Evolutionary conservation across 345 rosid genomes (phyloP), one percentile per base, ranked within the genome.

Genomic region (Excoecaria agallocha): DNA sequence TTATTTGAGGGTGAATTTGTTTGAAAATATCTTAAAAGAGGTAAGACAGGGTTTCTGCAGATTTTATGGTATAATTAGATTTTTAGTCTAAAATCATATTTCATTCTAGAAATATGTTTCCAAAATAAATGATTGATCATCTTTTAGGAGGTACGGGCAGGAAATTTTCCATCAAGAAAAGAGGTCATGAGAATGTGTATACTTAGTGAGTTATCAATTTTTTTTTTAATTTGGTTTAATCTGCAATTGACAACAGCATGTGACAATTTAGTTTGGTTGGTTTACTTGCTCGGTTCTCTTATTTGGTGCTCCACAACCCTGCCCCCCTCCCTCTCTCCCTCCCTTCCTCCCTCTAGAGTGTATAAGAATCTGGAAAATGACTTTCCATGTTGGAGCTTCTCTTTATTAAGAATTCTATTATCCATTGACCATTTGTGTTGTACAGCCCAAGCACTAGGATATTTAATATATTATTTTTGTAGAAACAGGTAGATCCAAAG

Each of bases 21-120:
- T 94, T 56, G 90, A 89, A 35, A 92, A 85, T 69, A 94, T 94
- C 80, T 79, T 94, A 68, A 89, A 87, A 12, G 95, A 94, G 98
- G 97, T 90, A 71, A 81, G 48, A 10, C 48, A 43, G 5, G 48
- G 10, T 55, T 20, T 37, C 20, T n/a, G 56, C 43, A 2, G 19
- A 69, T 38, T 39, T 35, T 37, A 22, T 3, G 4, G 4, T 43
- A 43, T 43, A 3, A 43, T 43, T 4, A 43, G 46, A 43, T 43
- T 9, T 9, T 9, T 9, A 4, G 6, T 43, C 10, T 43, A 6
- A 43, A 0, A 43, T 43, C 48, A 43, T 43, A 10, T 10, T 3
- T 43, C 48, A 43, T 43, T 43, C 48, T 43, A 43, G 5, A 6
- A 43, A 41, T 41, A 41, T 41, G 0, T 41, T 41, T 4, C 7